Percentiles rank a stretch among this genome's conserved stretches.
These are phyloP conservation scores for Jaltomata sinuosa DNA, from an alignment of 257 asterid species.

Conservation along the genomic window DNA sequence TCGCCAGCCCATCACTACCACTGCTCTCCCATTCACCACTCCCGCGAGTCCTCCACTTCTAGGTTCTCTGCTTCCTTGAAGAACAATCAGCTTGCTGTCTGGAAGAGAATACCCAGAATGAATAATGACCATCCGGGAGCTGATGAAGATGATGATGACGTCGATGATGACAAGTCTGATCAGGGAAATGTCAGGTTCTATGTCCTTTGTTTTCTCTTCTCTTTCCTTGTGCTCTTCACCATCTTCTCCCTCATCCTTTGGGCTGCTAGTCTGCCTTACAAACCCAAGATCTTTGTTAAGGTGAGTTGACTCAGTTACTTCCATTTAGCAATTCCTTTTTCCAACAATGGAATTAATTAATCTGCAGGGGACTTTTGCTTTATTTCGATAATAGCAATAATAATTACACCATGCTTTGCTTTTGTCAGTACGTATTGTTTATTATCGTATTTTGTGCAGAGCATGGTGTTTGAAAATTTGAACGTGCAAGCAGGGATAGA, in stretches of 20 bases:
- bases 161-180: slow-evolving; percentile 21
- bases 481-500: slow-evolving; percentile 91
- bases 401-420: too few relatives aligned
- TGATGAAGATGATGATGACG: slow-evolving; percentile 15
- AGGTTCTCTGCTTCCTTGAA: slow-evolving; percentile 70
- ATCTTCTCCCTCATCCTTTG: slow-evolving; percentile 65
- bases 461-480: slow-evolving; percentile 51
- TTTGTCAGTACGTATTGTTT: too few relatives aligned
- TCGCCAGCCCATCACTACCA: slow-evolving; percentile 67
- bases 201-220: slow-evolving; percentile 46
- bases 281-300: slow-evolving; percentile 57
- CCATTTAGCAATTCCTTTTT: too few relatives aligned
- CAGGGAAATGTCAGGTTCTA: slow-evolving; percentile 28
- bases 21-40: slow-evolving; percentile 92
- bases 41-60: slow-evolving; percentile 85
- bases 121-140: neutral
- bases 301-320: slow-evolving; percentile 8
- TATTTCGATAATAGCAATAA: too few relatives aligned
- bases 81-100: slow-evolving; percentile 27
- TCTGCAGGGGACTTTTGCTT: too few relatives aligned
- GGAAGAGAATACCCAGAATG: slow-evolving; percentile 47
- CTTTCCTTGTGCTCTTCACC: slow-evolving; percentile 50
- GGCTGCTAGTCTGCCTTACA: slow-evolving; percentile 59
- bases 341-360: too few relatives aligned
- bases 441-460: slow-evolving; percentile 23